Conservation (phyloP, 129 eudicot genomes). For the Pseudognaphalium luteoalbum region DNA sequence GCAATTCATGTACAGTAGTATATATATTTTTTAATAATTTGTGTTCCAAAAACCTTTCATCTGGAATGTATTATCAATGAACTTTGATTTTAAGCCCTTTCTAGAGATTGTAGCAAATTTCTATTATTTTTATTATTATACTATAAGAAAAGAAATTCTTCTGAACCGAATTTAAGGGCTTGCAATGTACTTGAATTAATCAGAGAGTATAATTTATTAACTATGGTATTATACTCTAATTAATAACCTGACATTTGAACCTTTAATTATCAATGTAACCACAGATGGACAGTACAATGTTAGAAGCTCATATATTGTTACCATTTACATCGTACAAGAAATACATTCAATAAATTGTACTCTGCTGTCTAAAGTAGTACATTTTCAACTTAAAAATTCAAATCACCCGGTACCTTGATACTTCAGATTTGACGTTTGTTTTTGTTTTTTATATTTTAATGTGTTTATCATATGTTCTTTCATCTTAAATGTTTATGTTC, state of each 20-base stretch:
- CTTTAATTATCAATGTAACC: conserved; percentile 10
- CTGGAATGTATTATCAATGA: no score
- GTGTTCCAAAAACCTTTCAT: no score
- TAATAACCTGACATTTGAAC: not conserved
- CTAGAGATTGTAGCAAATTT: no score
- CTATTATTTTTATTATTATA: no score
- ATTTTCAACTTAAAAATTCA: conserved; percentile 22
- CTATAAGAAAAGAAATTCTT: not conserved
- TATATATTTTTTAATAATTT: no score
- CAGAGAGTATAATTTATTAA: conserved; percentile 5
- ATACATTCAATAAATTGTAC: conserved; percentile 38
- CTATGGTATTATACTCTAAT: not conserved
- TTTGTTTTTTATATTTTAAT: conserved; percentile 25
- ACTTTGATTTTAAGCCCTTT: no score
- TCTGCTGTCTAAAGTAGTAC: conserved; percentile 28
- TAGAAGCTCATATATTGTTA: conserved; percentile 29
- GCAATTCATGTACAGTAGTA: not conserved
- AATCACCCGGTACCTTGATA: conserved; percentile 28
- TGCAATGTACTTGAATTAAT: not conserved
- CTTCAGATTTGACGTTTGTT: conserved; percentile 33
- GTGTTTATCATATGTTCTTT: conserved; percentile 9
- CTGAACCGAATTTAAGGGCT: conserved; percentile 4
- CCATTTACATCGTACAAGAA: conserved; percentile 34
- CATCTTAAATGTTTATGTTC: conserved; percentile 13
- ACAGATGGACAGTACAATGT: conserved; percentile 14